Evolutionary conservation across 2,329 filamentous ascomycete species (phyloP), one percentile per base, ranked within the genome.

Genomic region (Diaporthe nobilis): DNA sequence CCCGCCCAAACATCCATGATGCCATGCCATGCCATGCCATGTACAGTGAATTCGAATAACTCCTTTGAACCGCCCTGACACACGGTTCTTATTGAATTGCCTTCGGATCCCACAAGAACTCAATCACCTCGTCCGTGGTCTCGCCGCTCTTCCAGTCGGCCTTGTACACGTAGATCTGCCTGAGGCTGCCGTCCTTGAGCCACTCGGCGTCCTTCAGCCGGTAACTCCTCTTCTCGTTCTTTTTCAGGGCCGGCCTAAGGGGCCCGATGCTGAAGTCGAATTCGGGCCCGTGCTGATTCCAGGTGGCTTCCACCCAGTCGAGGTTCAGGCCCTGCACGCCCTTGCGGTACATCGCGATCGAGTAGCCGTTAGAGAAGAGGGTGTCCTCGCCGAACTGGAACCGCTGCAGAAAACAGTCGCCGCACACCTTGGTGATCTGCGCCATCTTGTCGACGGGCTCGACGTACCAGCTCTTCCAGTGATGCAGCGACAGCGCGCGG

Each of bases 401-500:
- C 34, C 91, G 86, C 79, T 90, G 89, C 67, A 92, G 82, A 77
- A 92, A 86, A 75, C 90, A 92, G 65, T 88, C 87, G 7, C 91
- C 90, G 78, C 91, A 92, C n/a, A 90, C 80, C 13, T 86, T 81
- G 9, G 86, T 83, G 17, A 90, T 83, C 53, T 84, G 82, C 44
- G 88, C 86, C 83, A 91, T 88, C 74, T 86, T 84, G 63, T 86
- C 85, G 57, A 91, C 84, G 67, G 87, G 87, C 37, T 84, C 85
- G 12, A 85, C 79, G 82, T 91, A 90, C 89, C 90, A 92, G 17
- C 87, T 89, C 81, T 91, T 92, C 90, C 90, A 92, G 83, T 92
- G 91, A 80, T 92, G 91, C 9, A 92, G 83, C 68, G 87, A 91
- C 17, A 92, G 82, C 0, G 89, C 88, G n/a, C 85, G 82, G 34